Evolutionary conservation across 2,329 filamentous ascomycete species (phyloP).

Genomic region (Penicillium thymicola): DNA sequence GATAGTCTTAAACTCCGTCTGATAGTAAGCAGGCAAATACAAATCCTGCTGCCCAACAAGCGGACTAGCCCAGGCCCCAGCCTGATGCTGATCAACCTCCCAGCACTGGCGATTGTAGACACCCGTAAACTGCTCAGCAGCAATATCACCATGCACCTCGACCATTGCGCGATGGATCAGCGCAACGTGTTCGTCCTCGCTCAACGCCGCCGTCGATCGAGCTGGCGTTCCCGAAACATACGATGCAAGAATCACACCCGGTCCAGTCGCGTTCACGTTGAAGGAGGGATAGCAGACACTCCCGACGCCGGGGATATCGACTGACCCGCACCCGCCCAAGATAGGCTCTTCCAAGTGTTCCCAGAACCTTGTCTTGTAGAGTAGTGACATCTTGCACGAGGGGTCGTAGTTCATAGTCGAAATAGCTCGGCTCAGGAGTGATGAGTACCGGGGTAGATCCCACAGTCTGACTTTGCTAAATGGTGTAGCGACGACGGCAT

Average conservation of each 20-base stretch:
- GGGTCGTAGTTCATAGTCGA: constrained; percentile 49
- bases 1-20: constrained; percentile 66
- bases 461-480: constrained; percentile 64
- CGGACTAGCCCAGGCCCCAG: constrained; percentile 61
- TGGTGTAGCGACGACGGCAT: constrained; percentile 62
- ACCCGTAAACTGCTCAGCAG: constrained; percentile 61
- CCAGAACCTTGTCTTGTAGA: constrained; percentile 65
- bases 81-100: constrained; percentile 59
- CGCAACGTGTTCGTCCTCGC: constrained; percentile 52
- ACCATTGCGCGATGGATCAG: constrained; percentile 64
- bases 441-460: constrained; percentile 55
- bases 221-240: constrained; percentile 31
- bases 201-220: constrained; percentile 25
- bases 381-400: constrained; percentile 60
- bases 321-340: constrained; percentile 51
- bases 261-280: constrained; percentile 36
- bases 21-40: constrained; percentile 70
- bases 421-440: constrained; percentile 50
- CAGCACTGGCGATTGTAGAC: constrained; percentile 65
- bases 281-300: constrained; percentile 38
- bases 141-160: constrained; percentile 62
- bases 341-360: constrained; percentile 56
- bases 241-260: constrained; percentile 46
- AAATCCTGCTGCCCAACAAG: constrained; percentile 64
- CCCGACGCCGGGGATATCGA: constrained; percentile 32